Conservation (phyloP, 805 yeast species). For the Phaffomyces opuntiae region DNA sequence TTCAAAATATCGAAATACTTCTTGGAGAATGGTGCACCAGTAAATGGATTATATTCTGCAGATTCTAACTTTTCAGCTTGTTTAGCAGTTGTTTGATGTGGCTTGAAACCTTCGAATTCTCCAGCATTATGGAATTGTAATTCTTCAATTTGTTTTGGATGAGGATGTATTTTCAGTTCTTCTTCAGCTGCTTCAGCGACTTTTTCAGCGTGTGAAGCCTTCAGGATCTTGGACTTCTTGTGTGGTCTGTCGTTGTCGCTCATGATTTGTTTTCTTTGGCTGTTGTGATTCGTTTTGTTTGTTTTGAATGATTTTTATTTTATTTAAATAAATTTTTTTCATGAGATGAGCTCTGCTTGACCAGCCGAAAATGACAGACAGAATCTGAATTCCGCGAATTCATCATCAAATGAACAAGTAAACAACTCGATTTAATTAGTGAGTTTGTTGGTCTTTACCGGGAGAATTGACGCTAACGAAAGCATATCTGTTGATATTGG, state of each 20-base stretch:
- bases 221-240: slow-evolving; percentile 43
- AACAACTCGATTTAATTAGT: no score
- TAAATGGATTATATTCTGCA: slow-evolving; percentile 69
- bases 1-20: slow-evolving; percentile 74
- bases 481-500: not conserved
- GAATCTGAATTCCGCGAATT: not conserved
- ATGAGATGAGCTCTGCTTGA: not conserved
- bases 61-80: slow-evolving; percentile 55
- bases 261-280: slow-evolving; percentile 2
- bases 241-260: slow-evolving; percentile 31
- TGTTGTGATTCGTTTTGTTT: not conserved
- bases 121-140: slow-evolving; percentile 58
- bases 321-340: no score
- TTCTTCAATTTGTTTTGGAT: slow-evolving; percentile 26
- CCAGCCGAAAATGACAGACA: not conserved
- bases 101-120: slow-evolving; percentile 46
- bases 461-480: no score
- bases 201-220: slow-evolving; percentile 50
- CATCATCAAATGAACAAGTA: not conserved
- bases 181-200: slow-evolving; percentile 66
- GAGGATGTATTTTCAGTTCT: slow-evolving; percentile 42
- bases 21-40: slow-evolving; percentile 53
- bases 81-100: slow-evolving; percentile 60
- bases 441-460: no score
- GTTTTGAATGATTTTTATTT: not conserved